These are phyloP conservation scores for Narthecium ossifragum DNA, from an alignment of 106 monocot species.

Conservation along the genomic window DNA sequence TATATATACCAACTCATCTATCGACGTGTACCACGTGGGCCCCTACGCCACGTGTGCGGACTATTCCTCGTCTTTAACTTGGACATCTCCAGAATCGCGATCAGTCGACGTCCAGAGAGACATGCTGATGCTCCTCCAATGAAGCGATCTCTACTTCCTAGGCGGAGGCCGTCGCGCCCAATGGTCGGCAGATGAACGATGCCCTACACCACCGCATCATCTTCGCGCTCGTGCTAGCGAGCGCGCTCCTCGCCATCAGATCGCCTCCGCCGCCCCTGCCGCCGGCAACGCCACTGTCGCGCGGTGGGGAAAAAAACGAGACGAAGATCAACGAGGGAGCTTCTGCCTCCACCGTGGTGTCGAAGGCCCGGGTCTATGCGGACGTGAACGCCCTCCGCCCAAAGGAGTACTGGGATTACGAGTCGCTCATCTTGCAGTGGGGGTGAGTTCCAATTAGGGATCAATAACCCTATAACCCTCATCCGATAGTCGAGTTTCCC, in stretches of 20 bases:
- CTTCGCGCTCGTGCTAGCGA: neutral
- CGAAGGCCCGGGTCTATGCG: neutral
- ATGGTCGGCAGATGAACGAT: neutral
- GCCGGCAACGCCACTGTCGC: neutral
- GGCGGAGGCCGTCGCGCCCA: no score
- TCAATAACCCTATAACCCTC: no score
- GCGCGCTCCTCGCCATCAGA: neutral
- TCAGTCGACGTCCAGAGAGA: neutral
- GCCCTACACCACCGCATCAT: neutral
- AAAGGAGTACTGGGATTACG: constrained; percentile 1
- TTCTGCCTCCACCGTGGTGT: neutral
- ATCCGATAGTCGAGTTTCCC: no score
- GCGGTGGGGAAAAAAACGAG: neutral
- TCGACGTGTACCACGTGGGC: neutral
- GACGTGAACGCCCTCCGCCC: neutral
- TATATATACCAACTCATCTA: no score
- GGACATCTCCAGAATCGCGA: neutral
- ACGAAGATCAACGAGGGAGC: neutral
- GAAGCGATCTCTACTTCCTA: no score
- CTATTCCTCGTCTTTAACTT: neutral
- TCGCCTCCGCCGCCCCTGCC: neutral
- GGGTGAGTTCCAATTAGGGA: neutral
- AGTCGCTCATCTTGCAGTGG: neutral
- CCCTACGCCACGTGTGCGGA: neutral
- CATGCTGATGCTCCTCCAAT: neutral